Conservation (phyloP, 345 rosid species). For the Angophora floribunda region DNA sequence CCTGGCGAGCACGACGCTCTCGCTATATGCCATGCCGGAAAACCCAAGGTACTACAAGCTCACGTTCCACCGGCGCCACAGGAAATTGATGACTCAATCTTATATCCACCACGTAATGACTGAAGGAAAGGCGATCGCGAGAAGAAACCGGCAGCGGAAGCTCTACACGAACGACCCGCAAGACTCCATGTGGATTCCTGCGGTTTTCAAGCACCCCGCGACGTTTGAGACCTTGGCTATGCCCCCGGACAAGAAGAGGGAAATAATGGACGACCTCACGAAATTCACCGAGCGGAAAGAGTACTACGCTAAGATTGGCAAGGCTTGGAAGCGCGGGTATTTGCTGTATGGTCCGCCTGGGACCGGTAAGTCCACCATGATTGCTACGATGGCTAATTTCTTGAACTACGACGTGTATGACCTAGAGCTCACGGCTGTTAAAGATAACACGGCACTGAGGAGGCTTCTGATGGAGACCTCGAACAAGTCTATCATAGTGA, state of each 20-base stretch:
- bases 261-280: slow-evolving; percentile 2
- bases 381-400: slow-evolving; percentile 15
- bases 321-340: slow-evolving; percentile 10
- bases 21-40: not conserved
- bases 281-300: slow-evolving; percentile 6
- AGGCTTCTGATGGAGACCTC: slow-evolving; percentile 6
- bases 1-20: not conserved
- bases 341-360: slow-evolving; percentile 11
- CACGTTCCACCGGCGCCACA: not conserved
- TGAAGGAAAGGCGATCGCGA: not conserved
- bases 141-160: slow-evolving; percentile 3
- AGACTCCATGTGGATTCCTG: slow-evolving; percentile 4
- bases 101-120: not conserved
- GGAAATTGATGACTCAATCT: slow-evolving; percentile 1
- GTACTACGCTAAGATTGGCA: slow-evolving; percentile 10
- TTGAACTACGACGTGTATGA: slow-evolving; percentile 8
- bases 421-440: slow-evolving; percentile 11
- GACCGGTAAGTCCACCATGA: slow-evolving; percentile 19
- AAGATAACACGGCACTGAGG: slow-evolving; percentile 11
- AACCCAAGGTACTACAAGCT: slow-evolving; percentile 1
- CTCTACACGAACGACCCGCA: slow-evolving; percentile 1
- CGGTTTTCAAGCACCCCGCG: slow-evolving; percentile 12
- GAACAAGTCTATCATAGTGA: slow-evolving; percentile 14
- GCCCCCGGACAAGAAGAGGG: slow-evolving; percentile 7
- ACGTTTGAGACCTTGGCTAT: slow-evolving; percentile 10